Percentiles rank a stretch among this genome's conserved stretches.
These are phyloP conservation scores for Aspergillus sergii DNA, from an alignment of 2,329 filamentous ascomycete species.

Conservation along the genomic window DNA sequence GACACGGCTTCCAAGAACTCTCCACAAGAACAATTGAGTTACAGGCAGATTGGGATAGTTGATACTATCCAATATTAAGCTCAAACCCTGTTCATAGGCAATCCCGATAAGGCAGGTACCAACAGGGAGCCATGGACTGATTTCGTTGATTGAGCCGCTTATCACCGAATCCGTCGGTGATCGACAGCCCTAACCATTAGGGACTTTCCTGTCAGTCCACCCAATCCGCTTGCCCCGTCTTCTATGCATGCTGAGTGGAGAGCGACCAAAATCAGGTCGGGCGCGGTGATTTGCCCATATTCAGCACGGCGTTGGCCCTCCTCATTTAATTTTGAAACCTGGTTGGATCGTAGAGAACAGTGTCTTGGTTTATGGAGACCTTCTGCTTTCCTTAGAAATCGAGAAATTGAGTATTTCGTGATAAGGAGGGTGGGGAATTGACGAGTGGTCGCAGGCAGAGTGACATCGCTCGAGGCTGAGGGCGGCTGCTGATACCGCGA, in stretches of 20 bases:
- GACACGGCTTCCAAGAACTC: neutral
- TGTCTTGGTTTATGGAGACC: neutral
- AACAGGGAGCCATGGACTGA: neutral
- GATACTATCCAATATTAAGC: neutral
- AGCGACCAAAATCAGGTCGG: neutral
- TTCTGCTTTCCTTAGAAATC: neutral
- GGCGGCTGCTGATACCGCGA: neutral
- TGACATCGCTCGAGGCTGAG: neutral
- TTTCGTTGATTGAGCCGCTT: neutral
- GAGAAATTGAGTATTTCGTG: neutral
- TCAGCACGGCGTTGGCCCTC: neutral
- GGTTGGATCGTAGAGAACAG: neutral
- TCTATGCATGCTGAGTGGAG: neutral
- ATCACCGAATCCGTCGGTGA: neutral
- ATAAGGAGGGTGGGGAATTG: neutral
- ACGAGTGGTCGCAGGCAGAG: neutral
- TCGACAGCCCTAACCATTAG: slow-evolving; percentile 3
- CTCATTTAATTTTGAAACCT: neutral
- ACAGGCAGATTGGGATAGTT: neutral
- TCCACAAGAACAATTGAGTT: neutral
- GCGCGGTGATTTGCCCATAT: neutral
- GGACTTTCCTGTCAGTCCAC: neutral
- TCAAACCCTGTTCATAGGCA: neutral
- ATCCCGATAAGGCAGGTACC: neutral
- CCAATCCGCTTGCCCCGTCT: neutral